A percentile compares a stretch with the other conserved stretches of the same genome.
phyloP scores from a whole-genome alignment of 1,139 yeast genomes.

The Suhomyces bokatorum region DNA sequence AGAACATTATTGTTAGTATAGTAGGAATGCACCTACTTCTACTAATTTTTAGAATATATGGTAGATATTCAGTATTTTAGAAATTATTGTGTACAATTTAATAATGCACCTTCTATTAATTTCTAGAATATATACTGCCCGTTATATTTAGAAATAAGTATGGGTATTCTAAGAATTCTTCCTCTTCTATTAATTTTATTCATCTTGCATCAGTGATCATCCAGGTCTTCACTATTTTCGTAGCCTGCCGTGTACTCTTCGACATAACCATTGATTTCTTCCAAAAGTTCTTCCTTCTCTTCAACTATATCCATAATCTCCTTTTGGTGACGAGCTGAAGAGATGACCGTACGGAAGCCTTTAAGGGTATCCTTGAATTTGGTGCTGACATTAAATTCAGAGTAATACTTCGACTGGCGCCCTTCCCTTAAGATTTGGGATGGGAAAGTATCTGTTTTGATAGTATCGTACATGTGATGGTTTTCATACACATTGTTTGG shows the following conservation, averaged over 20 bases:
- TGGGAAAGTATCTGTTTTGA: conserved; percentile 39
- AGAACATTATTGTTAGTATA: too few relatives aligned
- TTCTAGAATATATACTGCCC: too few relatives aligned
- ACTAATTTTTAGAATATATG: too few relatives aligned
- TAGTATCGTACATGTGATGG: conserved; percentile 22
- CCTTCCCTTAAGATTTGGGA: conserved; percentile 13
- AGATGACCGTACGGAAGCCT: conserved; percentile 48
- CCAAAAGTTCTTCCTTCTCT: conserved; percentile 65
- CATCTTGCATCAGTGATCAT: background rate
- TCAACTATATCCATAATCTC: conserved; percentile 44
- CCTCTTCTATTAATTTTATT: too few relatives aligned
- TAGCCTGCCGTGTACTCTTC: conserved; percentile 61
- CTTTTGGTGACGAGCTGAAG: conserved; percentile 29
- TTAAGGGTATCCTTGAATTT: conserved; percentile 46
- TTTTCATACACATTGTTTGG: conserved; percentile 22
- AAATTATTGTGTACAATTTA: too few relatives aligned
- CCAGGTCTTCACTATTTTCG: conserved; percentile 43
- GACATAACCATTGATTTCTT: conserved; percentile 51
- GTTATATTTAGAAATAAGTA: too few relatives aligned
- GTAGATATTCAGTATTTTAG: too few relatives aligned
- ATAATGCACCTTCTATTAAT: too few relatives aligned
- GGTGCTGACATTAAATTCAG: conserved; percentile 48
- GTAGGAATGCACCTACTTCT: too few relatives aligned
- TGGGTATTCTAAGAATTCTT: too few relatives aligned
- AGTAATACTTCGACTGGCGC: conserved; percentile 20